Base-by-base conservation (phyloP, 148 eudicot species). In the Persicaria maculosa region DNA sequence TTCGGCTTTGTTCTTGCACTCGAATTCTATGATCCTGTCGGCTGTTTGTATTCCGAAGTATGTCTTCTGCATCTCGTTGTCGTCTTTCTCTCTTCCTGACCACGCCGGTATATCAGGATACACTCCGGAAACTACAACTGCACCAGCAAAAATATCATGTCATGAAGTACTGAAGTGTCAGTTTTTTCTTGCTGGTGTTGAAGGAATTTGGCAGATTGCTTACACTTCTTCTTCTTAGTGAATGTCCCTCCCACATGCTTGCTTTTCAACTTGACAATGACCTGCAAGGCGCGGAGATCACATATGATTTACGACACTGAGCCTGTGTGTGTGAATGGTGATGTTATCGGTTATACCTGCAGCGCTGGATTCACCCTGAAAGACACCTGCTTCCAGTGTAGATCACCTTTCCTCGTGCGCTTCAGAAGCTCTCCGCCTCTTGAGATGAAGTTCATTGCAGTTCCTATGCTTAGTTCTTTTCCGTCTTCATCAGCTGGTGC, bases 211-310 rank as follows among this genome's bases (percentile, higher is more conserved):
- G 40, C 40, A 31, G 40, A 31, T 31, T 31, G 20, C 93, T 84
- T 88, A 94, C 98, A 91, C 82, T 84, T 90, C 88, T 89, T 94
- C 88, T 94, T 91, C 86, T 94, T 94, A 69, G 97, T 94, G 85
- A 94, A 91, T 74, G 98, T 86, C 57, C 97, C 97, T 77, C 85
- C 98, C 78, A 94, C 88, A 76, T 91, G 95, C 86, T 84, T 94
- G 87, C 98, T 94, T 77, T 91, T 94, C 84, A 94, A 64, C 83
- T 94, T 94, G 10, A 86, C 85, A 45, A 91, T 85, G 72, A 94
- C 91, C 95, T 93, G 95, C 74, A 50, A 58, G 40, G 72, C 77
- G 40, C 61, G 55, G 31, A 46, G 16, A n/a, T 52, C 40, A 31
- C 1, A 68, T 46, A 46, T 44, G 8, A 70, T 16, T 4, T 17